A percentile compares a stretch with the other conserved stretches of the same genome.
Conservation (phyloP, 2,329 filamentous ascomycete species). For the Akanthomyces muscarius region DNA sequence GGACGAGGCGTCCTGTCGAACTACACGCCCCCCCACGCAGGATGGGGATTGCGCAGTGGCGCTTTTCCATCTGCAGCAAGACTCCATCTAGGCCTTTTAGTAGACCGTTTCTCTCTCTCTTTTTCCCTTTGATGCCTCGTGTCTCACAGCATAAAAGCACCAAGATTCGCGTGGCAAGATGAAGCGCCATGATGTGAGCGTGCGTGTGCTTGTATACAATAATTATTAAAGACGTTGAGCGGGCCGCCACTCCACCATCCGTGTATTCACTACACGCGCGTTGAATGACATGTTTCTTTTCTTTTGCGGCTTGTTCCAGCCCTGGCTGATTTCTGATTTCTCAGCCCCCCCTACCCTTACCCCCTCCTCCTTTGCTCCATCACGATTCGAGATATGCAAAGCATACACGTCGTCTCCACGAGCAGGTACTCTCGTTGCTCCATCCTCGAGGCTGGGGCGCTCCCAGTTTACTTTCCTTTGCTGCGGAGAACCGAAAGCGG, state of each 20-base stretch:
- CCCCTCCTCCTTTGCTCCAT: not conserved
- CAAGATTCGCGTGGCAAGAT: too few relatives aligned
- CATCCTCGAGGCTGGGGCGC: not conserved
- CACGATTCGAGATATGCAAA: not conserved
- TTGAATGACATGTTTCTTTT: conserved; percentile 11
- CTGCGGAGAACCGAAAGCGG: not conserved
- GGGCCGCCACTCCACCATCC: too few relatives aligned
- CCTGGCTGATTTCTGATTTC: not conserved
- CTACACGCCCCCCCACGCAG: not conserved
- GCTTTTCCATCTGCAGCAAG: conserved; percentile 7
- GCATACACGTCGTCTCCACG: not conserved
- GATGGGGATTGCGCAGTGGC: not conserved
- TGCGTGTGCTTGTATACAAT: too few relatives aligned
- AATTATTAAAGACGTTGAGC: too few relatives aligned
- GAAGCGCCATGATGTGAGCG: too few relatives aligned
- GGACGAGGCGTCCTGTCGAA: not conserved
- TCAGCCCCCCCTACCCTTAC: not conserved
- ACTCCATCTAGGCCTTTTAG: conserved; percentile 10
- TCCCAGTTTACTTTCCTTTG: not conserved
- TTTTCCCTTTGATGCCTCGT: too few relatives aligned
- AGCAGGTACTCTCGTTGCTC: not conserved
- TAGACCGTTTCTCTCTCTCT: not conserved
- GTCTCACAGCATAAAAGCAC: not conserved
- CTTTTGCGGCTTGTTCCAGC: not conserved
- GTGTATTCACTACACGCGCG: too few relatives aligned